Evolutionary conservation across 75 land plant species (phyloP).

Genomic region (Pinus tabuliformis): DNA sequence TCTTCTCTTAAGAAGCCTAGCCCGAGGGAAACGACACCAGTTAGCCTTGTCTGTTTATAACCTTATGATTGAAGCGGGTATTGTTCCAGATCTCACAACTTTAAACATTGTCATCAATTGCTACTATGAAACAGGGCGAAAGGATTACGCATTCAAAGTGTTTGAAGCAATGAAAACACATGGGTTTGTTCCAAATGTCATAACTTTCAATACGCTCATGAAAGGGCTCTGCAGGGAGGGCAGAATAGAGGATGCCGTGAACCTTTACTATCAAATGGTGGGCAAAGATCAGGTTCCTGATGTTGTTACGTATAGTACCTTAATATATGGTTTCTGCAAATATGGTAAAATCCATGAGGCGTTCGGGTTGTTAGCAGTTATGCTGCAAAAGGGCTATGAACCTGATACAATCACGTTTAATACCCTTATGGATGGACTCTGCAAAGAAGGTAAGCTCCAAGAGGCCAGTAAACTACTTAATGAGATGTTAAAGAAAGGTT

Average conservation of each 20-base stretch:
- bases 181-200: conserved; percentile 11
- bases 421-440: conserved; percentile 10
- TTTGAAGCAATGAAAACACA: conserved; percentile 9
- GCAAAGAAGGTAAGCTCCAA: conserved; percentile 11
- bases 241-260: conserved; percentile 3
- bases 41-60: conserved; percentile 9
- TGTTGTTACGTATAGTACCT: conserved; percentile 9
- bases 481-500: conserved; percentile 15
- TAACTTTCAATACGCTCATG: conserved; percentile 31
- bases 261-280: not conserved
- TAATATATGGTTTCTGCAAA: conserved; percentile 16
- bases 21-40: too few species aligned
- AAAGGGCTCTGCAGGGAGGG: conserved; percentile 13
- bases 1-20: too few species aligned
- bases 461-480: conserved; percentile 9
- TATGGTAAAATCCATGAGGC: not conserved
- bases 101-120: conserved; percentile 14
- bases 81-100: conserved; percentile 12
- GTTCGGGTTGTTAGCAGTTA: conserved; percentile 4
- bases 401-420: conserved; percentile 9
- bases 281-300: too few species aligned
- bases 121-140: conserved; percentile 4
- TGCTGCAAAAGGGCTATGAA: not conserved
- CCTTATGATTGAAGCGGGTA: conserved; percentile 5
- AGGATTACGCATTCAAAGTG: conserved; percentile 1